phyloP scores from a whole-genome alignment of 1,284 basidiomycete genomes.

The Schizophyllum amplum region DNA sequence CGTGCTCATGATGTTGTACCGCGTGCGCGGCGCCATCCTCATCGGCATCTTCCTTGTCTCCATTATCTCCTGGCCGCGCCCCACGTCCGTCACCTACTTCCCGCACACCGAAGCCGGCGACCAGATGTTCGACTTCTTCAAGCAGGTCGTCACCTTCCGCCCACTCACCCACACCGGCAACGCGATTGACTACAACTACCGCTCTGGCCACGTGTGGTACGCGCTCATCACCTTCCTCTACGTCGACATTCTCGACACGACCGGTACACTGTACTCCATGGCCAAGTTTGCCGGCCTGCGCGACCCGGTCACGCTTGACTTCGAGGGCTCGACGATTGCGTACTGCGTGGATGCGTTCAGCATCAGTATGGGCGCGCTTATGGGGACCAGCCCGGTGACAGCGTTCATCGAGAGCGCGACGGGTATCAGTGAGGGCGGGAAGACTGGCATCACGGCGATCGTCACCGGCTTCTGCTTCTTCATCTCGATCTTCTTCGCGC shows the following conservation, averaged over 20 bases:
- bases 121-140: conserved; percentile 78
- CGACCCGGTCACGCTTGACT: conserved; percentile 80
- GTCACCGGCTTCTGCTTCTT: conserved; percentile 77
- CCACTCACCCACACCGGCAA: conserved; percentile 55
- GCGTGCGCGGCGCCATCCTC: conserved; percentile 78
- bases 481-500: conserved; percentile 82
- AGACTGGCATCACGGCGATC: conserved; percentile 80
- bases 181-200: conserved; percentile 33
- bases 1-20: conserved; percentile 76
- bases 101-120: conserved; percentile 68
- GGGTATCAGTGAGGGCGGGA: conserved; percentile 77
- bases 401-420: conserved; percentile 84
- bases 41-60: conserved; percentile 83
- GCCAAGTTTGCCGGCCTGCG: conserved; percentile 87
- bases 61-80: conserved; percentile 83
- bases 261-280: conserved; percentile 85
- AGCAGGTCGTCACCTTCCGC: conserved; percentile 76
- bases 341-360: conserved; percentile 80
- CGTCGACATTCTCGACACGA: conserved; percentile 66
- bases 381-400: conserved; percentile 85
- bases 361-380: conserved; percentile 75
- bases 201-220: conserved; percentile 70
- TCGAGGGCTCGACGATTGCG: conserved; percentile 80
- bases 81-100: conserved; percentile 77
- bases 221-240: conserved; percentile 85